A percentile compares a stretch with the other conserved stretches of the same genome.
Evolutionary conservation across 371 early-diverging fungal genomes (phyloP).

Genomic region (Mucor sp.): DNA sequence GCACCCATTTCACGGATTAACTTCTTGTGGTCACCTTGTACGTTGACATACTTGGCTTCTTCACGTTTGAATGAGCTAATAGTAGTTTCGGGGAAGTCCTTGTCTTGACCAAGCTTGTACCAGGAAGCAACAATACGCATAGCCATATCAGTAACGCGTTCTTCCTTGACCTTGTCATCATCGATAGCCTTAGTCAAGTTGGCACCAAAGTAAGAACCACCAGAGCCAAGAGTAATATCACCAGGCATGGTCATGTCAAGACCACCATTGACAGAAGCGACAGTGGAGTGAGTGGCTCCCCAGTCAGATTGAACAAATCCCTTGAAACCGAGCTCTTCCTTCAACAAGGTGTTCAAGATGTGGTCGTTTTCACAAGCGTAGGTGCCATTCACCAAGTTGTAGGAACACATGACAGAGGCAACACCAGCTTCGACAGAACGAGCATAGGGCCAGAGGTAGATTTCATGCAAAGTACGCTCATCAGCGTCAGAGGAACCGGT

Average conservation of each 20-base stretch:
- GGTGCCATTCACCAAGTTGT: conserved; percentile 52
- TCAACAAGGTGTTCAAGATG: conserved; percentile 46
- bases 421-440: conserved; percentile 57
- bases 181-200: conserved; percentile 37
- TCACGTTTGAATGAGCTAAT: conserved; percentile 30
- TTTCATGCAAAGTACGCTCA: conserved; percentile 57
- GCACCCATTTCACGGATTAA: conserved; percentile 49
- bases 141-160: conserved; percentile 57
- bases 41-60: conserved; percentile 32
- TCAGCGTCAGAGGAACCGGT: conserved; percentile 42
- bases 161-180: conserved; percentile 28
- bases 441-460: conserved; percentile 60
- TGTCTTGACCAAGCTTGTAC: conserved; percentile 49
- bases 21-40: conserved; percentile 41
- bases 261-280: conserved; percentile 44
- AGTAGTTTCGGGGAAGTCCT: conserved; percentile 41
- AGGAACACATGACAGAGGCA: conserved; percentile 59
- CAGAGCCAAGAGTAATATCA: conserved; percentile 30
- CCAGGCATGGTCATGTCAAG: conserved; percentile 66
- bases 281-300: conserved; percentile 34
- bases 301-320: conserved; percentile 48
- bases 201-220: conserved; percentile 34
- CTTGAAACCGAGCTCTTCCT: conserved; percentile 52
- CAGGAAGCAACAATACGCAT: conserved; percentile 58
- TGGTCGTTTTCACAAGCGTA: conserved; percentile 57